A percentile compares a stretch with the other conserved stretches of the same genome.
These are phyloP conservation scores for Maudiozyma barnettii DNA, from an alignment of 805 yeast species.

Conservation along the genomic window DNA sequence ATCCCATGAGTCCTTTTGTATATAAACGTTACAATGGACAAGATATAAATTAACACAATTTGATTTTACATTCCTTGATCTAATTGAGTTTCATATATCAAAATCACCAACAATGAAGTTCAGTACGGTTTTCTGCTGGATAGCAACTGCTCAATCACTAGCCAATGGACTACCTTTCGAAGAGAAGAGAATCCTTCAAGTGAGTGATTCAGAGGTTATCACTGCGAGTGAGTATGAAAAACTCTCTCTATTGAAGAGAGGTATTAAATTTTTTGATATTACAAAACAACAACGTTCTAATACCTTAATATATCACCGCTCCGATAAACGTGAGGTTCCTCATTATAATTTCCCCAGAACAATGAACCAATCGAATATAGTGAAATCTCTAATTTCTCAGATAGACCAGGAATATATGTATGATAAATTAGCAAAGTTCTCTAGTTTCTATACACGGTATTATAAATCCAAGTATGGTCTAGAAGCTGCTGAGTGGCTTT, in stretches of 20 bases:
- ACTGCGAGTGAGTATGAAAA: slow-evolving; percentile 36
- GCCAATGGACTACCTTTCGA: slow-evolving; percentile 5
- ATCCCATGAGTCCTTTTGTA: too few relatives aligned
- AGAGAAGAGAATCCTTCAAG: slow-evolving; percentile 18
- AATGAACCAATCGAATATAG: slow-evolving; percentile 30
- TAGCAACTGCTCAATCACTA: neutral
- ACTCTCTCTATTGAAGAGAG: slow-evolving; percentile 36
- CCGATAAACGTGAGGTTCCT: slow-evolving; percentile 20
- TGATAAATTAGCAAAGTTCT: slow-evolving; percentile 47
- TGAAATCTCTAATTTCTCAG: slow-evolving; percentile 33
- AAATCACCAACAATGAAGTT: too few relatives aligned
- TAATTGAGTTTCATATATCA: too few relatives aligned
- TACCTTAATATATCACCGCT: slow-evolving; percentile 15
- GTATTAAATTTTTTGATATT: slow-evolving; percentile 54
- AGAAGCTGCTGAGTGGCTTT: slow-evolving; percentile 64
- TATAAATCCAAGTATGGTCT: slow-evolving; percentile 65
- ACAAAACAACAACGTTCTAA: slow-evolving; percentile 31
- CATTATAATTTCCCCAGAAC: slow-evolving; percentile 43
- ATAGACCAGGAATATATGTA: slow-evolving; percentile 43
- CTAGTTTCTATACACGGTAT: slow-evolving; percentile 67
- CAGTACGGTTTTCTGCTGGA: neutral
- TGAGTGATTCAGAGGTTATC: slow-evolving; percentile 17
- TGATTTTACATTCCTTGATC: too few relatives aligned
- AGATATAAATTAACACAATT: too few relatives aligned
- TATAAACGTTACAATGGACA: too few relatives aligned